These are phyloP conservation scores for Ambrosiella cleistominuta DNA, from an alignment of 2,329 filamentous ascomycete genomes.

Conservation along the genomic window DNA sequence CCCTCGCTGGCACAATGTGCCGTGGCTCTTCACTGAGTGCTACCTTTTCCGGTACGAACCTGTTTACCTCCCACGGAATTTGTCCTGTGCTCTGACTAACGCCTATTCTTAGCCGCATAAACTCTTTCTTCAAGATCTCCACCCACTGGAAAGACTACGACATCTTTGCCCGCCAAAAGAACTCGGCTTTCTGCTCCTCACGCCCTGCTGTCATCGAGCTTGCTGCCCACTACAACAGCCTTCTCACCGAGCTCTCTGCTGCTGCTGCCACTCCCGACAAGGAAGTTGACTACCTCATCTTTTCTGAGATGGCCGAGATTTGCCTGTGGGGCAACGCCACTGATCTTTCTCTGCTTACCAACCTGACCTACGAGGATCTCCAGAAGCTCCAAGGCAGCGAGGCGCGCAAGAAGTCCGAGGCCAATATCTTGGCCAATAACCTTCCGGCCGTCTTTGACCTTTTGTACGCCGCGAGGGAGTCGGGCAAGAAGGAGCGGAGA, in stretches of 20 bases:
- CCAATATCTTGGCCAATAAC: constrained; percentile 86
- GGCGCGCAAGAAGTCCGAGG: constrained; percentile 69
- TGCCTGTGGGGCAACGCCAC: constrained; percentile 97
- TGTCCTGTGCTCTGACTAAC: neutral
- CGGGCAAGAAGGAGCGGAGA: constrained; percentile 23
- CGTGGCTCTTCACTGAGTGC: constrained; percentile 88
- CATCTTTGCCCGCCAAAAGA: constrained; percentile 77
- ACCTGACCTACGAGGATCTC: constrained; percentile 84
- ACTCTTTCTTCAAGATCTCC: constrained; percentile 58
- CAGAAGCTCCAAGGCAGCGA: constrained; percentile 86
- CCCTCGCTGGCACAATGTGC: constrained; percentile 57
- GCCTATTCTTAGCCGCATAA: constrained; percentile 44
- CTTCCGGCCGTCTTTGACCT: constrained; percentile 53
- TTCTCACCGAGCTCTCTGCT: constrained; percentile 30
- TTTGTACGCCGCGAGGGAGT: constrained; percentile 45
- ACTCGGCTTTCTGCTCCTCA: constrained; percentile 80
- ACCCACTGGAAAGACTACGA: constrained; percentile 81
- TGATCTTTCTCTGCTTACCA: constrained; percentile 78
- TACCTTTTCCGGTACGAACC: constrained; percentile 61
- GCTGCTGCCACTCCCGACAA: constrained; percentile 38
- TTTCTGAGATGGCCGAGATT: constrained; percentile 87
- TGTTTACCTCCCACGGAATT: neutral
- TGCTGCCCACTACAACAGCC: constrained; percentile 57
- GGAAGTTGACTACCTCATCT: constrained; percentile 59
- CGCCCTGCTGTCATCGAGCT: constrained; percentile 72